Base-by-base conservation (phyloP, 2,329 filamentous ascomycete genomes). In the Leptographium radiaticola region DNA sequence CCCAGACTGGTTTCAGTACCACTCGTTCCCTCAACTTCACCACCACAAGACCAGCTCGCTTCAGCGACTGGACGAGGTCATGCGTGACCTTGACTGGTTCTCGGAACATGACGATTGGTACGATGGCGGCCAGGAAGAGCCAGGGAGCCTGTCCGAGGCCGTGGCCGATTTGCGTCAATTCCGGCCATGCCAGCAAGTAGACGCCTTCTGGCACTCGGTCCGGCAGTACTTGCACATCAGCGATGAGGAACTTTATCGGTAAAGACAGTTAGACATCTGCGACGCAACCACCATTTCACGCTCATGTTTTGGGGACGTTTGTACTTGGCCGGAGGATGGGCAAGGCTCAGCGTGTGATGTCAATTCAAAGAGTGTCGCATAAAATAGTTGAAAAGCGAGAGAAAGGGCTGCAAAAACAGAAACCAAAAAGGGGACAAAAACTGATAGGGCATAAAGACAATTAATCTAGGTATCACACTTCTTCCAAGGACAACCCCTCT, bases 141-240 rank as follows among this genome's bases (percentile, higher is more conserved):
- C 13, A 18, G 20, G 13, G n/a, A 33, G 11, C n/a, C 16, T 36
- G 10, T 2, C 2, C 20, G 42, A 6, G 6, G 13, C 12, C 6
- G 12, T 45, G 31, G 15, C 12, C 20, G 18, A 25, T 11, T 15
- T 15, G 20, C 25, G 4, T 18, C 31, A 20, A 7, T 45, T 31
- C 36, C 49, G 49, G 12, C 44, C 42, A 13, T 25, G 8, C 18
- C 33, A 47, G 13, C 49, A 49, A 10, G 43, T 44, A 4, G 34
- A 52, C 13, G 42, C 47, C 2, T 58, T 46, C 45, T 58, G 56
- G 56, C 30, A 31, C 10, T 11, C 39, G 1, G 47, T 58, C 20
- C 52, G 56, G 16, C 39, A 44, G 20, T 51, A 51, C 13, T 30
- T 58, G 31, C 8, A 34, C 8, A 49, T 56, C 13, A 39, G 44